These are phyloP conservation scores for Pseudozyma sp. DNA, from an alignment of 1,284 basidiomycete species.

Conservation along the genomic window DNA sequence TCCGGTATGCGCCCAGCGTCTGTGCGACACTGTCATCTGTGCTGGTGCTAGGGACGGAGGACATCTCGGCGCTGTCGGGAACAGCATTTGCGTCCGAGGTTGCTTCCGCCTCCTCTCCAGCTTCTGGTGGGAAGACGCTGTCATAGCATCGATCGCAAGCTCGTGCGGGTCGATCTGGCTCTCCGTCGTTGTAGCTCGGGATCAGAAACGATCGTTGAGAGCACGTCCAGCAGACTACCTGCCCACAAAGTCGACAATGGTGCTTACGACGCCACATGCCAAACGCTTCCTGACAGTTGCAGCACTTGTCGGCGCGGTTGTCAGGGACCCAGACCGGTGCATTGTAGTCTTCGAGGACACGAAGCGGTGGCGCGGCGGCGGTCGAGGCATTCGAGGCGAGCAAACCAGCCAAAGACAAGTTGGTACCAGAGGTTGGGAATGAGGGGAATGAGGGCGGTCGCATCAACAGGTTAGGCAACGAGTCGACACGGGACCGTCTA, in stretches of 20 bases:
- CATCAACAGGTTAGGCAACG: constrained; percentile 44
- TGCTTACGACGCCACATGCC: constrained; percentile 85
- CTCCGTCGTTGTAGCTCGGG: constrained; percentile 60
- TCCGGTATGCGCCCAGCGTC: constrained; percentile 15
- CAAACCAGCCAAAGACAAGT: constrained; percentile 37
- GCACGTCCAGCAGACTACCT: constrained; percentile 85
- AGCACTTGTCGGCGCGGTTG: constrained; percentile 81
- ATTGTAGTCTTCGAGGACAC: constrained; percentile 82
- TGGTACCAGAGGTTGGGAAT: constrained; percentile 24
- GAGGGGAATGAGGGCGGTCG: constrained; percentile 47
- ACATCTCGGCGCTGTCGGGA: constrained; percentile 39
- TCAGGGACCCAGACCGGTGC: constrained; percentile 94
- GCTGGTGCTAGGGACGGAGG: constrained; percentile 29
- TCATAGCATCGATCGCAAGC: constrained; percentile 88
- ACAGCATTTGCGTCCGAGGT: not conserved
- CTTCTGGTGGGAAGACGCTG: constrained; percentile 76
- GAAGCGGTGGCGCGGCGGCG: constrained; percentile 26
- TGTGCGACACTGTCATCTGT: constrained; percentile 38
- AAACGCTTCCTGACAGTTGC: constrained; percentile 82
- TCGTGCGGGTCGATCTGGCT: constrained; percentile 75
- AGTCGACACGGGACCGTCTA: constrained; percentile 36
- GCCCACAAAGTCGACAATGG: constrained; percentile 88
- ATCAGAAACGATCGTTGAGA: constrained; percentile 65
- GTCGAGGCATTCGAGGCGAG: constrained; percentile 25
- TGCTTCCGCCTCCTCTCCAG: constrained; percentile 25